Evolutionary conservation across 1,284 basidiomycete species (phyloP).

Genomic region (Apiotrichum akiyoshidainum): DNA sequence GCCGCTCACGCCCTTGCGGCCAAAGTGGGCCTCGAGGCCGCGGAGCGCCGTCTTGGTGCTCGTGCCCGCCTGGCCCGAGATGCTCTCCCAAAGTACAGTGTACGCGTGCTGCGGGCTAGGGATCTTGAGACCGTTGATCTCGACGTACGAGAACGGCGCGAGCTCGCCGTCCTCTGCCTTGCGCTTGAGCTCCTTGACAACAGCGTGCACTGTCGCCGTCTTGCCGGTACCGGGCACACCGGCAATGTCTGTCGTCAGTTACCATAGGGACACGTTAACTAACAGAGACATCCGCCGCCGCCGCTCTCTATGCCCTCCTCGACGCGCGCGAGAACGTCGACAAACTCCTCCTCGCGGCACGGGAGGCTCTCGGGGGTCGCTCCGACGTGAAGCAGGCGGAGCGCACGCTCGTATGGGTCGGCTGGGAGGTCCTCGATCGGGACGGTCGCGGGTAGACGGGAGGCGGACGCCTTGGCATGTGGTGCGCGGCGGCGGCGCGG

Average conservation of each 20-base stretch:
- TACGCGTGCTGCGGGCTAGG: slow-evolving; percentile 86
- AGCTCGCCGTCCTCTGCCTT: slow-evolving; percentile 81
- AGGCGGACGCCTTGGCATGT: slow-evolving; percentile 38
- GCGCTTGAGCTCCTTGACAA: slow-evolving; percentile 79
- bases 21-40: slow-evolving; percentile 50
- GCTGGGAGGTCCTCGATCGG: slow-evolving; percentile 55
- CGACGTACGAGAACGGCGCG: slow-evolving; percentile 91
- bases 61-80: slow-evolving; percentile 70
- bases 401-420: slow-evolving; percentile 77
- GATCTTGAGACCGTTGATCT: slow-evolving; percentile 94
- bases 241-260: slow-evolving; percentile 71
- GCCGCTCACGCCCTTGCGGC: slow-evolving; percentile 28
- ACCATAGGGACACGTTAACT: slow-evolving; percentile 36
- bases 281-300: slow-evolving; percentile 91
- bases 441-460: slow-evolving; percentile 31
- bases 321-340: slow-evolving; percentile 70
- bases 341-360: slow-evolving; percentile 85
- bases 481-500: slow-evolving; percentile 21
- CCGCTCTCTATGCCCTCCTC: slow-evolving; percentile 86
- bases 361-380: slow-evolving; percentile 86
- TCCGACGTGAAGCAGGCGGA: slow-evolving; percentile 88
- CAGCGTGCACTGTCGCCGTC: slow-evolving; percentile 93
- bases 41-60: slow-evolving; percentile 49
- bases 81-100: slow-evolving; percentile 79
- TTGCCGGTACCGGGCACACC: slow-evolving; percentile 98